Evolutionary conservation across 2,329 filamentous ascomycete genomes (phyloP), one percentile per base, ranked within the genome.

Genomic region (Cladophialophora carrionii): DNA sequence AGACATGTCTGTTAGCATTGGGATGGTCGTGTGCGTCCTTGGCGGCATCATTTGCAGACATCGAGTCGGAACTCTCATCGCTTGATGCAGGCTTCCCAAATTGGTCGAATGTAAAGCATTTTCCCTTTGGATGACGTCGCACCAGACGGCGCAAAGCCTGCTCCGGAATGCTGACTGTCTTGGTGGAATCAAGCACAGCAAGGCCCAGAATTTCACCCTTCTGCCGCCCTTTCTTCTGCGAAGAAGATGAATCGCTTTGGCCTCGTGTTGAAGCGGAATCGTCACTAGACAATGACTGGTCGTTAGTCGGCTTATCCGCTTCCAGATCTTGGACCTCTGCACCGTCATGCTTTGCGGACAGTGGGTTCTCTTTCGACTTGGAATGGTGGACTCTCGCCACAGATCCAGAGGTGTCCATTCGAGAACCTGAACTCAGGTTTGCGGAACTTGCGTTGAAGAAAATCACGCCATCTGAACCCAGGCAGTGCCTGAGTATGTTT

Each of bases 51-150:
- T 68, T 71, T n/a, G 57, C 32, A 31, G 61, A 57, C 51, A 48
- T 52, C 41, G 64, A 67, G 6, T 71, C 73, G n/a, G 70, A 70
- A 51, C 71, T 74, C 84, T 98, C 43, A 87, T 93, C 72, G 87
- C 90, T 71, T 92, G 95, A 62, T 93, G 90, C 2, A 79, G 83
- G 62, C 82, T 97, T 68, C 86, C 83, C 64, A 96, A 97, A 76
- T 84, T 96, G 31, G 93, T 92, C 54, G 94, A 91, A 79, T 93
- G 93, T 73, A 87, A 86, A 77, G 88, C 83, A 75, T 56, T 78
- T 78, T 0, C 83, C 83, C 8, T 75, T 72, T 0, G 82, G 82
- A 62, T 84, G 80, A 0, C 78, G 74, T 12, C 76, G 76, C 0
- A 84, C 71, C 5, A 84, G 75, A 1, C 73, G 74, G 0, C 74